Base-by-base conservation (phyloP, 352 stramenopile genomes). In the Globisporangium solare region DNA sequence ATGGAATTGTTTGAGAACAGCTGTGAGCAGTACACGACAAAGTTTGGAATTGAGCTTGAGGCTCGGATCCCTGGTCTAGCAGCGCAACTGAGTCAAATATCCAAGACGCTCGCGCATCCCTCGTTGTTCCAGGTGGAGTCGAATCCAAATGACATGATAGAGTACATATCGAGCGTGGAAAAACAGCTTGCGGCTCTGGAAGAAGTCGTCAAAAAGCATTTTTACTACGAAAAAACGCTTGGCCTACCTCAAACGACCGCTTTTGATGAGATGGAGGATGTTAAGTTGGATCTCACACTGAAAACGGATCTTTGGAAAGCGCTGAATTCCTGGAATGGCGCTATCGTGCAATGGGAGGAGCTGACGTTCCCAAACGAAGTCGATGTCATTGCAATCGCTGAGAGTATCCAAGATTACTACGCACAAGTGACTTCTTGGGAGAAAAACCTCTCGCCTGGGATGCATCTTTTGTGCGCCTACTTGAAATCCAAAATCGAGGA, bases 231-330 rank as follows among this genome's bases (percentile, higher is more conserved):
- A 43, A 75, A 73, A 58, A 88, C 77, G 6, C 55, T 90, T 20
- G 72, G 66, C 0, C 35, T 90, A 22, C 75, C 80, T 2, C 63
- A 78, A 35, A 80, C 64, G 15, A 76, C 71, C 14, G 89, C 90
- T 20, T 96, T 94, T 51, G 87, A 97, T 43, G 75, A 84, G 22
- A 56, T 97, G n/a, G 70, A 76, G 1, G 73, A 86, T 22, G 63
- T 96, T 2, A 73, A 75, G 47, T 54, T 51, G 0, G 88, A 97
- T 61, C 66, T 97, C 2, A 52, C 43, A 42, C 53, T 96, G 18
- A 97, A 97, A 67, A 71, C 73, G 2, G 67, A 85, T 2, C 68
- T 97, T 35, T 97, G 90, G 90, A 83, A 77, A 35, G 75, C 76
- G 5, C 60, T 85, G 22, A 47, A 68, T n/a, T 72, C 81, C 48